Conservation (phyloP, 2,329 filamentous ascomycete species). For the Ramularia endophylla region DNA sequence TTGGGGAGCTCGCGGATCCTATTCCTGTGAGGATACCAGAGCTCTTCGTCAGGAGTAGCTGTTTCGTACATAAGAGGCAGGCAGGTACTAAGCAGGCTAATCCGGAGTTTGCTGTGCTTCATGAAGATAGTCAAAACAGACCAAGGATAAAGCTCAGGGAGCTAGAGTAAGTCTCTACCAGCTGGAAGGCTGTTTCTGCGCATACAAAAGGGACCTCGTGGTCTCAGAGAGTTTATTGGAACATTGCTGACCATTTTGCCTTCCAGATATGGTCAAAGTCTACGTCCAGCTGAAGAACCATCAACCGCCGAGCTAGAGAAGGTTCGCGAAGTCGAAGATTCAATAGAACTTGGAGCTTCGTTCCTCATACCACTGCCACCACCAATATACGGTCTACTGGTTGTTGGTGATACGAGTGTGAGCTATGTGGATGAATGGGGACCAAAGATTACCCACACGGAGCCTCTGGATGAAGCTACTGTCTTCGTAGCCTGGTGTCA, state of each 20-base stretch:
- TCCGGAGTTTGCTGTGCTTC: slow-evolving; percentile 59
- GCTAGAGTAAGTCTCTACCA: too few species aligned
- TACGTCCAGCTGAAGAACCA: slow-evolving; percentile 40
- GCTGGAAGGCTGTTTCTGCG: too few species aligned
- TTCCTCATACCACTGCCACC: slow-evolving; percentile 56
- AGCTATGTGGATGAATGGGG: slow-evolving; percentile 74
- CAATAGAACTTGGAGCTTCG: slow-evolving; percentile 55
- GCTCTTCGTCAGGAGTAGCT: slow-evolving; percentile 59
- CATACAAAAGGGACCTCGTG: too few species aligned
- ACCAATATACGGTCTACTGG: slow-evolving; percentile 46
- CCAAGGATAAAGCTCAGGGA: slow-evolving; percentile 52
- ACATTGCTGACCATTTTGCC: too few species aligned
- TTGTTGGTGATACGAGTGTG: slow-evolving; percentile 60
- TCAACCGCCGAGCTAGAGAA: slow-evolving; percentile 50
- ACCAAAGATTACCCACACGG: slow-evolving; percentile 59
- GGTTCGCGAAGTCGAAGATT: slow-evolving; percentile 38
- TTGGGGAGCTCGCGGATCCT: slow-evolving; percentile 56
- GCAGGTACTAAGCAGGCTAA: slow-evolving; percentile 36
- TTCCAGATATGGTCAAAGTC: slow-evolving; percentile 43
- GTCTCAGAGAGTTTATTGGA: too few species aligned
- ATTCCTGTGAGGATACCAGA: slow-evolving; percentile 59
- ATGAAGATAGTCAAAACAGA: slow-evolving; percentile 55
- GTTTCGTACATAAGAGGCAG: slow-evolving; percentile 55
- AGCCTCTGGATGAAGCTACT: slow-evolving; percentile 64
- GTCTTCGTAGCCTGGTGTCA: slow-evolving; percentile 91